Percentiles rank a stretch among this genome's conserved stretches.
Conservation (phyloP, 2,329 filamentous ascomycete species). For the Plenodomus lindquistii region DNA sequence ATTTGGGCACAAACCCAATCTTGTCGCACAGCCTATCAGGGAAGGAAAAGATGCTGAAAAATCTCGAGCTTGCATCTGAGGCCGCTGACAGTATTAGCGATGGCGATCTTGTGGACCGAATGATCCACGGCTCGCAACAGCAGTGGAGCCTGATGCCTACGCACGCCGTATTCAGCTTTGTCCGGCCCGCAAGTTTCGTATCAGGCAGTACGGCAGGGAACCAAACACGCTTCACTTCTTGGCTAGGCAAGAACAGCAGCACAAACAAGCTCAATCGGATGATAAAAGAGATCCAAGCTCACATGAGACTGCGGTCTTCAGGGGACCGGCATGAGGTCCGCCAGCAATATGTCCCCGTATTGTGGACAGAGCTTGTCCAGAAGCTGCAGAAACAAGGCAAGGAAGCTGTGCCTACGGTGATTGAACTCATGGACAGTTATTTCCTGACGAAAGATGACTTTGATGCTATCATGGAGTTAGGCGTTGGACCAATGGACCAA, state of each 20-base stretch:
- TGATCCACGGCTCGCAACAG: conserved; percentile 98
- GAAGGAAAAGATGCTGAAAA: conserved; percentile 74
- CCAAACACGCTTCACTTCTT: conserved; percentile 77
- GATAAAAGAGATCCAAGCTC: conserved; percentile 92
- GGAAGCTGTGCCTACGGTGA: conserved; percentile 78
- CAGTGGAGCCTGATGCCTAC: conserved; percentile 98
- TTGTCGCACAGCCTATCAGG: conserved; percentile 64
- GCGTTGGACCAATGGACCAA: conserved; percentile 81
- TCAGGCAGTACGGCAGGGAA: conserved; percentile 72
- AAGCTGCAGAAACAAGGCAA: conserved; percentile 77
- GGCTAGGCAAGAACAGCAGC: conserved; percentile 96
- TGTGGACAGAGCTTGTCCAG: conserved; percentile 81
- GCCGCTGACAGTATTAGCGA: conserved; percentile 97
- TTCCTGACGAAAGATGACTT: conserved; percentile 94
- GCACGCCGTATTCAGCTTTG: conserved; percentile 93
- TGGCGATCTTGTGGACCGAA: conserved; percentile 90
- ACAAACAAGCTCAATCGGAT: conserved; percentile 71
- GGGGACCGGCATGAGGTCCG: conserved; percentile 92
- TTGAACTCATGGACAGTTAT: conserved; percentile 96
- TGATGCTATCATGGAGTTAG: conserved; percentile 88
- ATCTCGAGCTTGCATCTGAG: conserved; percentile 82
- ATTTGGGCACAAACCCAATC: conserved; percentile 80
- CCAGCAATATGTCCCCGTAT: conserved; percentile 87
- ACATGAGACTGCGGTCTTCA: conserved; percentile 90
- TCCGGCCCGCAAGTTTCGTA: conserved; percentile 84